Evolutionary conservation across 2,329 filamentous ascomycete species (phyloP).

Genomic region (Calonectria pseudoturangicola): DNA sequence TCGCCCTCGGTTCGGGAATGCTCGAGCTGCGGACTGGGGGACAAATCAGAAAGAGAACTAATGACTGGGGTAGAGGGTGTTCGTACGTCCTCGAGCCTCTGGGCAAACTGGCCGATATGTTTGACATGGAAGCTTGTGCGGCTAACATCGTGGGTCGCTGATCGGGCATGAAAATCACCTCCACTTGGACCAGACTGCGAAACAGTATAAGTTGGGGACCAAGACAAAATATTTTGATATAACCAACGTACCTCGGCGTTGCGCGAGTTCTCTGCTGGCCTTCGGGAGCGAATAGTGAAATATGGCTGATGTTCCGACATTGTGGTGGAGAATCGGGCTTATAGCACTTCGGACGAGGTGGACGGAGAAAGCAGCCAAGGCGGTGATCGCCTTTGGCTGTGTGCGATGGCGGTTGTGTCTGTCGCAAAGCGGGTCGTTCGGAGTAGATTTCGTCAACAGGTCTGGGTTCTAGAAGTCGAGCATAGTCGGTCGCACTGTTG

Average conservation of each 20-base stretch:
- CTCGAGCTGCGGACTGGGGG: constrained; percentile 70
- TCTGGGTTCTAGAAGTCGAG: constrained; percentile 30
- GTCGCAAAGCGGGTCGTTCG: constrained; percentile 36
- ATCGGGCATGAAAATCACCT: constrained; percentile 56
- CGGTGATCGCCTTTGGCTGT: constrained; percentile 31
- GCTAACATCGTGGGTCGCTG: constrained; percentile 74
- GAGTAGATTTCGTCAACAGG: constrained; percentile 29
- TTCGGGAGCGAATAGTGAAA: constrained; percentile 71
- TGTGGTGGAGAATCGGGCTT: constrained; percentile 27
- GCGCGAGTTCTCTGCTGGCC: constrained; percentile 68
- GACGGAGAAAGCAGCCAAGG: constrained; percentile 31
- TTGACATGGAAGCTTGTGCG: constrained; percentile 76
- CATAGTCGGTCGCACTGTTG: constrained; percentile 22
- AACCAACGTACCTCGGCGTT: constrained; percentile 68
- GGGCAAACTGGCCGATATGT: constrained; percentile 72
- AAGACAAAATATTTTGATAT: background rate
- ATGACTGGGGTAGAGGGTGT: constrained; percentile 2
- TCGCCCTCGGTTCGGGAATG: constrained; percentile 74
- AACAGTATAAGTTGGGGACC: constrained; percentile 43
- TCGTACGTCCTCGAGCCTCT: constrained; percentile 72
- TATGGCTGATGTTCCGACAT: constrained; percentile 70
- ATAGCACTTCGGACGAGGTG: constrained; percentile 17
- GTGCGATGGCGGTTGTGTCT: constrained; percentile 33
- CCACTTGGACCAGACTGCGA: constrained; percentile 44
- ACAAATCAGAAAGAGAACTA: constrained; percentile 31